phyloP scores from a whole-genome alignment of 192 early-diverging fungal species.

The Coemansia sp. region DNA sequence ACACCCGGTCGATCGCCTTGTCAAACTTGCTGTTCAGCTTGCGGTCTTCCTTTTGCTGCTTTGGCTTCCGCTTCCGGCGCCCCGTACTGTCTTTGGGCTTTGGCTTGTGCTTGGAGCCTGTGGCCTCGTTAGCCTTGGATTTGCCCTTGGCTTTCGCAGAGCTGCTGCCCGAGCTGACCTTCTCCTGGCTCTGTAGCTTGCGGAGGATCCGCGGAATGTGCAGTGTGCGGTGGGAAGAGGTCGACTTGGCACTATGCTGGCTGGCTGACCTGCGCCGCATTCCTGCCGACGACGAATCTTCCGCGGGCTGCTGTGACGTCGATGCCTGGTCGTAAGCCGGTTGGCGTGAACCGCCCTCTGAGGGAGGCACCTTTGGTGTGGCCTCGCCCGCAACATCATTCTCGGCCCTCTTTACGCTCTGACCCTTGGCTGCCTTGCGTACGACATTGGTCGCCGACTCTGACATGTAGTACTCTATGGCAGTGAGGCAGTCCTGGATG shows the following conservation, averaged over 20 bases:
- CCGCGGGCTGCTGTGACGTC: neutral
- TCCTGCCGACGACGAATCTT: neutral
- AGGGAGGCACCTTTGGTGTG: too few species aligned
- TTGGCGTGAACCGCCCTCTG: too few species aligned
- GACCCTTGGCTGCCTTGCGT: constrained; percentile 49
- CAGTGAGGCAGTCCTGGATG: constrained; percentile 60
- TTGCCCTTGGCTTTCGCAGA: neutral
- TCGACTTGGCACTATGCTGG: constrained; percentile 20
- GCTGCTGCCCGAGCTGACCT: neutral
- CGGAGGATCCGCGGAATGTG: constrained; percentile 31
- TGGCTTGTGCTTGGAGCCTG: too few species aligned
- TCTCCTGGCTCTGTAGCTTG: constrained; percentile 28
- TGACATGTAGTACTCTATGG: constrained; percentile 77
- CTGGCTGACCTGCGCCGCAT: constrained; percentile 5
- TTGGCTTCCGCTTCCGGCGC: neutral
- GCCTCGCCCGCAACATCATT: neutral
- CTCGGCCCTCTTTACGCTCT: neutral
- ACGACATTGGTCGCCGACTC: constrained; percentile 73
- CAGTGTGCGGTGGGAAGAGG: constrained; percentile 18
- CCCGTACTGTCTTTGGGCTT: neutral
- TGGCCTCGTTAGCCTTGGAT: neutral
- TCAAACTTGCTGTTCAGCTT: constrained; percentile 35
- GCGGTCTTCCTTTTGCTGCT: neutral
- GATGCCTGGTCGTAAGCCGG: neutral
- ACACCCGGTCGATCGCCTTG: constrained; percentile 31